Evolutionary conservation across 148 eudicot genomes (phyloP).

Genomic region (Camellia sinensis): DNA sequence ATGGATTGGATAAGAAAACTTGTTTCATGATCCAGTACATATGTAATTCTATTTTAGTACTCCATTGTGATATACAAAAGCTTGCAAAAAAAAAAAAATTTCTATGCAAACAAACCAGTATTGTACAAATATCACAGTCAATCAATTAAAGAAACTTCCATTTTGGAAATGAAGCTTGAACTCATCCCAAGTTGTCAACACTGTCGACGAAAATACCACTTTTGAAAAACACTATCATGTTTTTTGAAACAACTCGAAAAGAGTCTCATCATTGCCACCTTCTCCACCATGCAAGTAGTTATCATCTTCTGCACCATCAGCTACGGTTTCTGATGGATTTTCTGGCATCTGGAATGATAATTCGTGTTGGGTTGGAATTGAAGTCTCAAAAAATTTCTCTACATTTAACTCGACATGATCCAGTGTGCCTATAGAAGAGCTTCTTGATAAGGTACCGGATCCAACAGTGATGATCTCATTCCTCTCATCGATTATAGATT

Average conservation of each 20-base stretch:
- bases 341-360: constrained; percentile 52
- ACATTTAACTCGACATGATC: constrained; percentile 41
- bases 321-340: constrained; percentile 26
- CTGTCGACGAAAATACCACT: background rate
- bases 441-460: constrained; percentile 68
- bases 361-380: constrained; percentile 26
- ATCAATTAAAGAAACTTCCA: background rate
- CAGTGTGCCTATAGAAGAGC: constrained; percentile 67
- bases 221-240: constrained; percentile 20
- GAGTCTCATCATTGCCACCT: constrained; percentile 35
- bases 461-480: constrained; percentile 77
- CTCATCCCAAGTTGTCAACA: background rate
- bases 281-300: constrained; percentile 18
- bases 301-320: constrained; percentile 18
- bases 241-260: constrained; percentile 58
- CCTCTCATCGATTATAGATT: constrained; percentile 59
- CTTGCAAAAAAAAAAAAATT: background rate
- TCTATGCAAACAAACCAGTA: background rate
- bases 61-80: background rate
- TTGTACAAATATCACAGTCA: background rate
- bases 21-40: background rate
- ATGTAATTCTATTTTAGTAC: background rate
- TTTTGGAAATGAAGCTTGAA: background rate
- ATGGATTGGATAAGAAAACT: too few species aligned
- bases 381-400: constrained; percentile 18